Conservation (phyloP, 1,139 yeast species). For the Saccharomyces hybrid region DNA sequence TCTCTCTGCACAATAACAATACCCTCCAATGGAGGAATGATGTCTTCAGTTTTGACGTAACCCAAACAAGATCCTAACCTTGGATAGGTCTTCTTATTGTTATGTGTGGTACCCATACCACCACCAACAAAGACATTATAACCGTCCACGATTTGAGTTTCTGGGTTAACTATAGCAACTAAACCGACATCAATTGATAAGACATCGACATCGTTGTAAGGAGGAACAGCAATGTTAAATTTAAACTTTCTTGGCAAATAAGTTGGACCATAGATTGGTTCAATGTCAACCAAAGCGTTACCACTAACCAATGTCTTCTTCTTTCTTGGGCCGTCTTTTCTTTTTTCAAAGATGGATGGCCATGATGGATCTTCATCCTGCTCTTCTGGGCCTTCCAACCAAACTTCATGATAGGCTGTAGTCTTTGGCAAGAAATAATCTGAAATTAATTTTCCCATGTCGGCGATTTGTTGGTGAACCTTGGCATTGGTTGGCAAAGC, state of each 20-base stretch:
- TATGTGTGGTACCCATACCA: conserved; percentile 98
- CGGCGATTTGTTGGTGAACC: conserved; percentile 67
- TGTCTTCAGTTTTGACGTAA: conserved; percentile 57
- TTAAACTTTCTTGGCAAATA: conserved; percentile 95
- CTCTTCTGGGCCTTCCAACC: conserved; percentile 85
- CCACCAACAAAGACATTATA: conserved; percentile 92
- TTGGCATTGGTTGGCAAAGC: conserved; percentile 82
- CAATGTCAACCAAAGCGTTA: conserved; percentile 75
- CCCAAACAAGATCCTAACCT: conserved; percentile 88
- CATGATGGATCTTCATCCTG: conserved; percentile 60
- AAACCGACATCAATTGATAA: conserved; percentile 93
- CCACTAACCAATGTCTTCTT: conserved; percentile 79
- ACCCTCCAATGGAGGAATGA: conserved; percentile 78
- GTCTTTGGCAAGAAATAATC: conserved; percentile 83
- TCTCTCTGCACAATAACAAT: conserved; percentile 93
- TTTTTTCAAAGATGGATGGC: conserved; percentile 59
- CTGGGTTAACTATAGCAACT: conserved; percentile 73
- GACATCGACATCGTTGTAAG: conserved; percentile 93
- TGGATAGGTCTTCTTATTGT: conserved; percentile 94
- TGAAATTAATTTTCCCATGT: conserved; percentile 57
- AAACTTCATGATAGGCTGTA: conserved; percentile 93
- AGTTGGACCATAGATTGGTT: conserved; percentile 80
- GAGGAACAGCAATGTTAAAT: conserved; percentile 91
- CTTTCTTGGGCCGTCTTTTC: conserved; percentile 73
- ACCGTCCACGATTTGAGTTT: conserved; percentile 50